Conservation (phyloP, 2,329 filamentous ascomycete genomes). For the Juglanconis sp. region DNA sequence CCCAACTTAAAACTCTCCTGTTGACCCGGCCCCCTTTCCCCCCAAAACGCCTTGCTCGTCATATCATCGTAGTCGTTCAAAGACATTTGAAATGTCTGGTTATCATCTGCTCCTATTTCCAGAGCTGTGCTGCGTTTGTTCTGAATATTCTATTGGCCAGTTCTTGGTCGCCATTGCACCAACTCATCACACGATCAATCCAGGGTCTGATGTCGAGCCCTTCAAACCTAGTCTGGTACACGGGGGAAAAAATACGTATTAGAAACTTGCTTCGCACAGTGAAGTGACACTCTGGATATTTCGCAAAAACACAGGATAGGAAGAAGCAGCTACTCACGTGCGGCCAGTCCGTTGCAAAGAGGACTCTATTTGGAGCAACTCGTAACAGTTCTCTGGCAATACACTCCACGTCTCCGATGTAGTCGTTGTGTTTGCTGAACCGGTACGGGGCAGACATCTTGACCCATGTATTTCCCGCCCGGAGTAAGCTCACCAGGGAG, state of each 20-base stretch:
- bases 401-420: conserved; percentile 21
- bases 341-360: conserved; percentile 25
- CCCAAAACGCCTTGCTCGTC: conserved; percentile 8
- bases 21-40: background rate
- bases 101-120: conserved; percentile 20
- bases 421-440: conserved; percentile 21
- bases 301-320: background rate
- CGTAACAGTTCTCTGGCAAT: conserved; percentile 20
- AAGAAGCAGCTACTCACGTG: conserved; percentile 18
- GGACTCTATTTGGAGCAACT: conserved; percentile 14
- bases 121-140: conserved; percentile 52
- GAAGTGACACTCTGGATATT: background rate
- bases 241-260: background rate
- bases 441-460: conserved; percentile 28
- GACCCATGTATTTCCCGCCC: conserved; percentile 20
- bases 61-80: background rate
- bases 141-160: conserved; percentile 51
- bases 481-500: conserved; percentile 14
- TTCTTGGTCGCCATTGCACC: conserved; percentile 44
- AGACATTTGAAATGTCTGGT: background rate
- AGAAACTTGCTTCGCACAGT: too few species aligned
- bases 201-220: conserved; percentile 54
- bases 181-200: conserved; percentile 49
- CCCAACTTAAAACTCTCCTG: too few species aligned
- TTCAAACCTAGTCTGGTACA: conserved; percentile 48